Percentiles rank a stretch among this genome's conserved stretches.
Conservation (phyloP, 768 basidiomycete genomes). For the Mycena vulgaris region DNA sequence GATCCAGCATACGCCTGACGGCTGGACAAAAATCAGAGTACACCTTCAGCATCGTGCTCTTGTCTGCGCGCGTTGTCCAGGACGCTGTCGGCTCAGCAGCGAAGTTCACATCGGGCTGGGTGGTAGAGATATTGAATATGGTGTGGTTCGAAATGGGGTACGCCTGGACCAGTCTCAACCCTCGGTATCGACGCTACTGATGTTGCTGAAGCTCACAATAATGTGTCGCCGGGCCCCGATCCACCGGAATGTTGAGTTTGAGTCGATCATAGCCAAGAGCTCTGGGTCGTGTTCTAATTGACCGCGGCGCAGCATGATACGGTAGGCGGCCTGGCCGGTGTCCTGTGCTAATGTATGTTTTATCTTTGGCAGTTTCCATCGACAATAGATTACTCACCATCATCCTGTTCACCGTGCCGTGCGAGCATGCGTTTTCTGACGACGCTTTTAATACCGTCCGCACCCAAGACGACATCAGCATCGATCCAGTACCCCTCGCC, state of each 20-base stretch:
- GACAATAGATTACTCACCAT: constrained; percentile 12
- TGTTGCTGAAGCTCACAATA: constrained; percentile 40
- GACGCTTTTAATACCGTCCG: constrained; percentile 56
- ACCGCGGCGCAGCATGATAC: constrained; percentile 50
- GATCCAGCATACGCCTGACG: constrained; percentile 51
- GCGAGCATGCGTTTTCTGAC: constrained; percentile 51
- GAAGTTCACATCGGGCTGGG: constrained; percentile 55
- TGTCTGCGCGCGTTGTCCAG: constrained; percentile 53
- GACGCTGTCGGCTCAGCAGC: constrained; percentile 48
- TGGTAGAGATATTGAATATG: constrained; percentile 56
- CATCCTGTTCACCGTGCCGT: constrained; percentile 45
- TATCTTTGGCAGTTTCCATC: background rate
- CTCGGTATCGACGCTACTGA: too few species aligned
- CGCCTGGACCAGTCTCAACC: constrained; percentile 22
- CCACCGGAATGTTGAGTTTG: constrained; percentile 52
- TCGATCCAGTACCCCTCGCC: constrained; percentile 43
- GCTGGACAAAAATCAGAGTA: constrained; percentile 54
- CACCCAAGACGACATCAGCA: constrained; percentile 54
- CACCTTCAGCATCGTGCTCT: constrained; percentile 50
- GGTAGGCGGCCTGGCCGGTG: constrained; percentile 58
- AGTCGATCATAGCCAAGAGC: constrained; percentile 50
- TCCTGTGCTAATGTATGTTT: constrained; percentile 43
- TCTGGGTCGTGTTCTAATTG: constrained; percentile 51
- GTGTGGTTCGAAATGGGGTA: constrained; percentile 54
- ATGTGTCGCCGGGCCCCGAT: constrained; percentile 54